Evolutionary conservation across 2,329 filamentous ascomycete genomes (phyloP), one percentile per base, ranked within the genome.

Genomic region (Penicillium decumbens): DNA sequence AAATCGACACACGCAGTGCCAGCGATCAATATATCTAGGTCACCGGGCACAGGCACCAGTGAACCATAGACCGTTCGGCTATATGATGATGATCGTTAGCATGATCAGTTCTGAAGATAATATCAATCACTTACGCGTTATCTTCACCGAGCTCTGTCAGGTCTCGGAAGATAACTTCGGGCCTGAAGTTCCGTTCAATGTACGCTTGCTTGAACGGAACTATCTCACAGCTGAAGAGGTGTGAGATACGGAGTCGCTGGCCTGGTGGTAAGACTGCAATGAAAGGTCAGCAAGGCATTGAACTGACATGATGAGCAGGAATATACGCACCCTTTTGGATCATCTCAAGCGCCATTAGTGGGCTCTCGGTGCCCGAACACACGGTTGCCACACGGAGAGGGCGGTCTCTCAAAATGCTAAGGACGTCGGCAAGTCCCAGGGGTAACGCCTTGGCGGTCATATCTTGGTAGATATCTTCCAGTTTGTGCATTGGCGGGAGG

Each of bases 1-100:
- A 86, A 88, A 59, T 91, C 87, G 2, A 88, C 85, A 57, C 88
- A 93, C 0, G 85, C 84, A 37, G 85, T 88, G 0, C 88, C 88
- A 6, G 84, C 84, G 39, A 91, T 72, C 1, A 92, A 70, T 0
- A 92, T 63, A 54, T 91, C 84, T 1, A 82, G 67, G 9, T 77
- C 62, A 0, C 65, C 66, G 0, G 85, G 85, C 1, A 89, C 79
- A 1, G 66, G 45, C 4, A 74, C 74, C 42, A 76, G 69, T 6
- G 78, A 77, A 3, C 87, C 87, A 61, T 85, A 85, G 1, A 84
- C 84, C 1, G 85, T 90, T 18, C 78, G 82, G 1, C 80, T 83
- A 55, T 20, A 45, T 24, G 42, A 32, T 15, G 3, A 15, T 15
- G 3, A 15, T n/a, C 30, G 40, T 50, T 5, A 54, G 45, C 33